phyloP scores from a whole-genome alignment of 164 flowering plant genomes.

The Tetracentron sinense region DNA sequence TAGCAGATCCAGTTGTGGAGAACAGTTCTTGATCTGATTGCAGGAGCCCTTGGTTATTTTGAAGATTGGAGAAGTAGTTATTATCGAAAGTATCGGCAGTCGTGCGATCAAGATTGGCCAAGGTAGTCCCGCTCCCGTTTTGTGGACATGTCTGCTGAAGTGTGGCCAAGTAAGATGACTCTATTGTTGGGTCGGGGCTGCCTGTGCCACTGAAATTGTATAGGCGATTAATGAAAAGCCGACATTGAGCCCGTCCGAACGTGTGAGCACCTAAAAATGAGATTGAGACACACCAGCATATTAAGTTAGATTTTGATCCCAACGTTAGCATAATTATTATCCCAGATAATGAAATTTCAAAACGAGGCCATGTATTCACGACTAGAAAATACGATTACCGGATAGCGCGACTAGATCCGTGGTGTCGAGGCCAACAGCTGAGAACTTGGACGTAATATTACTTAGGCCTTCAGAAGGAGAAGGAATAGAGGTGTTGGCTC shows the following conservation, averaged over 20 bases:
- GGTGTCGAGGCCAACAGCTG: background rate
- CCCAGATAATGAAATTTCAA: background rate
- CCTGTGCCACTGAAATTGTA: conserved; percentile 15
- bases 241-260: conserved; percentile 20
- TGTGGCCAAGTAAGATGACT: background rate
- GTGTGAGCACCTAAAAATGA: conserved; percentile 21
- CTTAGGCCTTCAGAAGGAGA: background rate
- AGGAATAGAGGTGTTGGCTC: background rate
- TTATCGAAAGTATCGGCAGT: conserved; percentile 13
- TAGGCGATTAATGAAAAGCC: conserved; percentile 9
- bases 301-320: background rate
- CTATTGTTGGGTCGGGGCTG: conserved; percentile 10
- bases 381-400: conserved; percentile 1
- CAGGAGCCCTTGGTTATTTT: conserved; percentile 15
- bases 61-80: conserved; percentile 21
- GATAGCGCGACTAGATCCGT: conserved; percentile 30
- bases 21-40: conserved; percentile 20
- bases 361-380: too few species aligned
- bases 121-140: background rate
- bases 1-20: conserved; percentile 13
- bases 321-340: background rate
- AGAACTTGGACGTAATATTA: background rate
- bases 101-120: conserved; percentile 16
- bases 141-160: conserved; percentile 13
- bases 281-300: background rate